These are phyloP conservation scores for Lentinula boryana DNA, from an alignment of 768 basidiomycete genomes.

Conservation along the genomic window DNA sequence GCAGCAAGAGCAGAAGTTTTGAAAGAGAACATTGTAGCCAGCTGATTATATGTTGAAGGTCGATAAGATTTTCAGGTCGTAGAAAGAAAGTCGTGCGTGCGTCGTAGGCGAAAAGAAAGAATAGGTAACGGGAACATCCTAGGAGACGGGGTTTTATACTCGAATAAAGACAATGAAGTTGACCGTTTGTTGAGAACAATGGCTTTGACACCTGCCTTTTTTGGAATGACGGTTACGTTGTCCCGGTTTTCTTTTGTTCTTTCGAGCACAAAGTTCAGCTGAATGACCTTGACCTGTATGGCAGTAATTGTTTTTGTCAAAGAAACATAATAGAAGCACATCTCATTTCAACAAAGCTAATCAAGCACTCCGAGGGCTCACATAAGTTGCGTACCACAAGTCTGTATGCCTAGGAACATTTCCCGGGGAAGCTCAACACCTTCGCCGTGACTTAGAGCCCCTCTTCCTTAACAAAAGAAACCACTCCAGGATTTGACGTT, in stretches of 20 bases:
- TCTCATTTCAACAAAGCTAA: no score
- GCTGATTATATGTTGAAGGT: neutral
- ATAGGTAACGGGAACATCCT: conserved; percentile 7
- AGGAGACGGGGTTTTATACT: neutral
- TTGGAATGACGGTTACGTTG: neutral
- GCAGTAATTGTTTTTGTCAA: neutral
- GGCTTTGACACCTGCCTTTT: neutral
- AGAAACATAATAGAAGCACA: neutral
- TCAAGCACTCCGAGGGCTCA: no score
- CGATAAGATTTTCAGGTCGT: conserved; percentile 4
- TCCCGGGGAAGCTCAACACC: no score
- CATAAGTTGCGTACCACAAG: no score
- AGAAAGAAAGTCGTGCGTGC: conserved; percentile 4
- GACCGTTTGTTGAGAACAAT: conserved; percentile 1
- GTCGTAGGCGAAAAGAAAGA: conserved; percentile 7
- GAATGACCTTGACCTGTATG: neutral
- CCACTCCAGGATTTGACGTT: no score
- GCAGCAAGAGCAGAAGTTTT: conserved; percentile 16
- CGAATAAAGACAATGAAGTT: neutral
- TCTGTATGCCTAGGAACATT: no score
- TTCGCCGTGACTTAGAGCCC: no score
- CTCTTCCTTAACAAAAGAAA: no score
- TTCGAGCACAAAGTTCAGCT: neutral
- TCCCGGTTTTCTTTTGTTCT: neutral
- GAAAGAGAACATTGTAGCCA: conserved; percentile 12